Percentiles rank a stretch among this genome's conserved stretches.
Conservation (phyloP, 768 basidiomycete species). For the Auriscalpium vulgare region DNA sequence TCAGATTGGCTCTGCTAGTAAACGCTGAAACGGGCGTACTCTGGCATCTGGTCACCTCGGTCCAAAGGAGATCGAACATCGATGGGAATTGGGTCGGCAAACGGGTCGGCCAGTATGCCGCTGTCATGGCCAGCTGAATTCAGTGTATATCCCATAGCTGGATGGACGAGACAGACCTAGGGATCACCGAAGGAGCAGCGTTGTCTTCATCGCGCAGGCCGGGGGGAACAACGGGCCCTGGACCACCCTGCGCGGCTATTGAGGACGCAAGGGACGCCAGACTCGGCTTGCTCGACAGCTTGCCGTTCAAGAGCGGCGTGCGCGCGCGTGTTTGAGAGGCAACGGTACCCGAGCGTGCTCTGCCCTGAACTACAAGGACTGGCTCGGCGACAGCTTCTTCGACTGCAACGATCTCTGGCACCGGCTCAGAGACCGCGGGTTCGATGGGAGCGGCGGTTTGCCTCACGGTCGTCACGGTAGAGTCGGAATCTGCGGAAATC, state of each 20-base stretch:
- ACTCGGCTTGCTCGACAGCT: constrained; percentile 9
- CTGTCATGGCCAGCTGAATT: not conserved
- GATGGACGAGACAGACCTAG: no score
- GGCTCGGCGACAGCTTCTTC: not conserved
- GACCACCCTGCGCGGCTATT: not conserved
- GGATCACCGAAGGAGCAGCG: no score
- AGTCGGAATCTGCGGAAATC: not conserved
- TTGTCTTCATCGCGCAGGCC: no score
- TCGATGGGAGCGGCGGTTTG: not conserved
- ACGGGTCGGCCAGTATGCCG: not conserved
- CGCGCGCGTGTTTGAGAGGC: constrained; percentile 12
- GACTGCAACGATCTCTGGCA: not conserved
- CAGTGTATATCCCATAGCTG: no score
- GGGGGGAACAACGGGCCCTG: not conserved
- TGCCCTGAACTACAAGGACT: not conserved
- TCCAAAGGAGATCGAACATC: not conserved
- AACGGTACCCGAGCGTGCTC: constrained; percentile 13
- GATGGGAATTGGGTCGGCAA: constrained; percentile 2
- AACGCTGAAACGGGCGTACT: not conserved
- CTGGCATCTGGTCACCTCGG: not conserved
- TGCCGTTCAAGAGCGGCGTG: constrained; percentile 8
- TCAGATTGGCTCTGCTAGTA: not conserved
- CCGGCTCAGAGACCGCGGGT: not conserved
- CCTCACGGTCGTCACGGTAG: not conserved
- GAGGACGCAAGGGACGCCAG: constrained; percentile 9